Evolutionary conservation across 2,329 filamentous ascomycete genomes (phyloP).

Genomic region (Botryotinia narcissicola): DNA sequence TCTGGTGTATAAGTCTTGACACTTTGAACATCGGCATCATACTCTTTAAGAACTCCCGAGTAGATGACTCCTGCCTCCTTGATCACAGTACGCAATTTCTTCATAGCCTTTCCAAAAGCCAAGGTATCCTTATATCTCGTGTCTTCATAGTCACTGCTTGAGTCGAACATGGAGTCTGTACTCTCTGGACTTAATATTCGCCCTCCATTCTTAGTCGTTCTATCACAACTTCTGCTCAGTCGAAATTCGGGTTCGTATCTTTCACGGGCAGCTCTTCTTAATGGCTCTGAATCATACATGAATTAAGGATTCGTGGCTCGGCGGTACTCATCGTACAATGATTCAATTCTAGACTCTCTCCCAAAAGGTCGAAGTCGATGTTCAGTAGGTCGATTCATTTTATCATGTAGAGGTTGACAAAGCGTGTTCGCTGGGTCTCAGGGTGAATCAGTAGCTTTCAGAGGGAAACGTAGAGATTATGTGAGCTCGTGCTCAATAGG

Average conservation of each 20-base stretch:
- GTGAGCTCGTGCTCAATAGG: not conserved
- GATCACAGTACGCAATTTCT: constrained; percentile 22
- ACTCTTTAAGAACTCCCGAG: constrained; percentile 26
- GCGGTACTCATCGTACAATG: constrained; percentile 11
- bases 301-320: not conserved
- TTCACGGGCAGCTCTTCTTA: not conserved
- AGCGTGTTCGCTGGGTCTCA: not conserved
- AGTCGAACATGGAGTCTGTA: not conserved
- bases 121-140: not conserved
- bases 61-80: constrained; percentile 29
- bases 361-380: constrained; percentile 11
- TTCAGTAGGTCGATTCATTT: constrained; percentile 17
- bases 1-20: constrained; percentile 26
- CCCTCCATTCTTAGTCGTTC: not conserved
- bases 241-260: not conserved
- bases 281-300: not conserved
- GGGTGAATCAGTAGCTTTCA: not conserved
- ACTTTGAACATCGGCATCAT: constrained; percentile 24
- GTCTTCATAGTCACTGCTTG: constrained; percentile 3
- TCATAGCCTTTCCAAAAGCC: constrained; percentile 24
- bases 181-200: not conserved
- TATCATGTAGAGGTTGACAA: not conserved
- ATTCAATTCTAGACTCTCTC: constrained; percentile 8
- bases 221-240: not conserved
- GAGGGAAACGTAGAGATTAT: not conserved